Conservation (phyloP, 495 filamentous ascomycete species). For the Penicillium psychrofluorescens region DNA sequence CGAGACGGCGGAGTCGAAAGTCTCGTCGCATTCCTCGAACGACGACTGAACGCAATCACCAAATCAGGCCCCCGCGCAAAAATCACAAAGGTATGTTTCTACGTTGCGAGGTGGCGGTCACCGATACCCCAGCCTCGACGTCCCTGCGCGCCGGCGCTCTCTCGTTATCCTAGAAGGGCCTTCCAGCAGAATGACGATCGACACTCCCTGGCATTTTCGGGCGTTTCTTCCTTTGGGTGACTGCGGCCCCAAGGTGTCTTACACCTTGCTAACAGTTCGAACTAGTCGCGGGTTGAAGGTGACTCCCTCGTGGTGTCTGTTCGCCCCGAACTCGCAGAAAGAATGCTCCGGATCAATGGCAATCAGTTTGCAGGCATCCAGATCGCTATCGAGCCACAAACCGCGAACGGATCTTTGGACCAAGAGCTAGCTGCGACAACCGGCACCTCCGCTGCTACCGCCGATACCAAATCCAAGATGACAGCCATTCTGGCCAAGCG, state of each 20-base stretch:
- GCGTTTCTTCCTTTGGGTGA: constrained; percentile 36
- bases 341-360: constrained; percentile 55
- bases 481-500: constrained; percentile 60
- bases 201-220: constrained; percentile 27
- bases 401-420: constrained; percentile 12
- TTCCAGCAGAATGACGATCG: constrained; percentile 50
- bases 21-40: constrained; percentile 70
- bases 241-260: constrained; percentile 45
- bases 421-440: constrained; percentile 16
- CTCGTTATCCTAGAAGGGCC: constrained; percentile 50
- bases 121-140: constrained; percentile 41
- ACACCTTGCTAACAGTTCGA: constrained; percentile 61
- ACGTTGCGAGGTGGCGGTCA: constrained; percentile 43
- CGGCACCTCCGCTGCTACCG: constrained; percentile 26
- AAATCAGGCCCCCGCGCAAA: constrained; percentile 50
- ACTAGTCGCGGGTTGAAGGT: constrained; percentile 64
- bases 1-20: constrained; percentile 63
- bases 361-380: constrained; percentile 57
- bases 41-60: constrained; percentile 53
- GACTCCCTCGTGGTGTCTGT: constrained; percentile 62
- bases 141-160: constrained; percentile 44
- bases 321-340: constrained; percentile 52
- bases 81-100: constrained; percentile 77
- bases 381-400: constrained; percentile 45
- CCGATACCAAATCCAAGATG: constrained; percentile 37